A percentile compares a stretch with the other conserved stretches of the same genome.
These are phyloP conservation scores for Trematosphaeria pertusa DNA, from an alignment of 2,329 filamentous ascomycete genomes.

Conservation along the genomic window DNA sequence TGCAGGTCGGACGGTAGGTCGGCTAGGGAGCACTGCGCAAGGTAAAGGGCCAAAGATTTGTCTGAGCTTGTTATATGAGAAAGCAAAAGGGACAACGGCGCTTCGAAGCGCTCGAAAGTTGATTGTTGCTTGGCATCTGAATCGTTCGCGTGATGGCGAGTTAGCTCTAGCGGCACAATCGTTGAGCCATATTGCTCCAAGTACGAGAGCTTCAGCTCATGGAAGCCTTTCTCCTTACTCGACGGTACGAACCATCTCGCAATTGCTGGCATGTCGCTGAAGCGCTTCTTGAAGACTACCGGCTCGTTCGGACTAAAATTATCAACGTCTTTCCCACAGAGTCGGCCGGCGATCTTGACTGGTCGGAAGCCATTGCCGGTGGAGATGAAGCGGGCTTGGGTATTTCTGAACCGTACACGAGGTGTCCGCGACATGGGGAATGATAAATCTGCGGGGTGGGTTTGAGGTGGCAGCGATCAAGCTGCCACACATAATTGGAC, in stretches of 20 bases:
- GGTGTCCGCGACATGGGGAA: slow-evolving; percentile 14
- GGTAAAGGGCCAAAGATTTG: slow-evolving; percentile 66
- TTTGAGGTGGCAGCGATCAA: no score
- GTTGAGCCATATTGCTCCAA: slow-evolving; percentile 53
- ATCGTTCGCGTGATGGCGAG: slow-evolving; percentile 28
- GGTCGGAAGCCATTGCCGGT: slow-evolving; percentile 13
- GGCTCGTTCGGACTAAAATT: slow-evolving; percentile 29
- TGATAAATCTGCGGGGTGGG: no score
- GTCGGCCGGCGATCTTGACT: slow-evolving; percentile 13
- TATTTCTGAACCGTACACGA: slow-evolving; percentile 1
- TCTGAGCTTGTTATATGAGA: slow-evolving; percentile 56
- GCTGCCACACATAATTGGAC: no score
- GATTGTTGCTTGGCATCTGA: slow-evolving; percentile 33
- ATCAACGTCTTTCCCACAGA: slow-evolving; percentile 13
- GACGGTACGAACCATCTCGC: slow-evolving; percentile 38
- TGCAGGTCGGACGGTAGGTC: slow-evolving; percentile 70
- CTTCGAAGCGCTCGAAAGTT: slow-evolving; percentile 64
- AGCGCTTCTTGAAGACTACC: slow-evolving; percentile 28
- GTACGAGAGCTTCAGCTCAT: slow-evolving; percentile 31
- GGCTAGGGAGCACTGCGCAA: slow-evolving; percentile 79
- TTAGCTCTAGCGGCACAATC: slow-evolving; percentile 67
- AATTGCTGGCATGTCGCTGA: slow-evolving; percentile 34
- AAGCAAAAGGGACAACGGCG: slow-evolving; percentile 70
- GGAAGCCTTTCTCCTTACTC: neutral
- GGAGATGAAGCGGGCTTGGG: slow-evolving; percentile 15